These are phyloP conservation scores for Xylariomycetidae sp. DNA, from an alignment of 2,329 filamentous ascomycete genomes.

Conservation along the genomic window DNA sequence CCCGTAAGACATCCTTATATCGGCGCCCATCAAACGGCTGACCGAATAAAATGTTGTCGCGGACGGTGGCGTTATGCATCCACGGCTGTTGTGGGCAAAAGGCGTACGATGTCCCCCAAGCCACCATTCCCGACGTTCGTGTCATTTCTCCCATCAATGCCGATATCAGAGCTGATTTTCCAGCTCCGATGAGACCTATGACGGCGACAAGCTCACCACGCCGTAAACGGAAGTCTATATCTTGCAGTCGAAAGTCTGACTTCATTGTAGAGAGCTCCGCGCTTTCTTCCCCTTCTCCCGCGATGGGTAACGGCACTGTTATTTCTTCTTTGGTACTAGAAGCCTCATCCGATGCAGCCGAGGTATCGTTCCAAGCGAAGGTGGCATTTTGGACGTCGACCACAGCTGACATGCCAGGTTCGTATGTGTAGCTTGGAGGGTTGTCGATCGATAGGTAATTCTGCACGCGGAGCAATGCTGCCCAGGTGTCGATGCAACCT, in stretches of 20 bases:
- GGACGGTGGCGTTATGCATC: constrained; percentile 85
- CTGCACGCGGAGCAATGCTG: constrained; percentile 75
- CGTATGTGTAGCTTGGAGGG: constrained; percentile 61
- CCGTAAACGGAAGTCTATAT: constrained; percentile 59
- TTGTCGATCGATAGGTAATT: constrained; percentile 84
- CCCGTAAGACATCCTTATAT: constrained; percentile 74
- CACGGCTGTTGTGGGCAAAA: constrained; percentile 93
- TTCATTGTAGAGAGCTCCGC: constrained; percentile 20
- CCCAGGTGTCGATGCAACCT: constrained; percentile 76
- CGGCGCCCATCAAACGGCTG: constrained; percentile 65
- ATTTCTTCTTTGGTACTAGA: constrained; percentile 35
- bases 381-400: constrained; percentile 65
- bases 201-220: constrained; percentile 72
- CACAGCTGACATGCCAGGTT: constrained; percentile 56
- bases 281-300: constrained; percentile 38
- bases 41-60: constrained; percentile 83
- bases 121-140: constrained; percentile 66
- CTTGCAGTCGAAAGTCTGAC: constrained; percentile 61
- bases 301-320: constrained; percentile 39
- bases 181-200: constrained; percentile 76
- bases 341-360: neutral
- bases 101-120: constrained; percentile 69
- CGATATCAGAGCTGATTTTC: constrained; percentile 80
- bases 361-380: constrained; percentile 77
- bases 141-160: constrained; percentile 90